phyloP scores from a whole-genome alignment of 805 yeast genomes.

The Schizosaccharomyces osmophilus region DNA sequence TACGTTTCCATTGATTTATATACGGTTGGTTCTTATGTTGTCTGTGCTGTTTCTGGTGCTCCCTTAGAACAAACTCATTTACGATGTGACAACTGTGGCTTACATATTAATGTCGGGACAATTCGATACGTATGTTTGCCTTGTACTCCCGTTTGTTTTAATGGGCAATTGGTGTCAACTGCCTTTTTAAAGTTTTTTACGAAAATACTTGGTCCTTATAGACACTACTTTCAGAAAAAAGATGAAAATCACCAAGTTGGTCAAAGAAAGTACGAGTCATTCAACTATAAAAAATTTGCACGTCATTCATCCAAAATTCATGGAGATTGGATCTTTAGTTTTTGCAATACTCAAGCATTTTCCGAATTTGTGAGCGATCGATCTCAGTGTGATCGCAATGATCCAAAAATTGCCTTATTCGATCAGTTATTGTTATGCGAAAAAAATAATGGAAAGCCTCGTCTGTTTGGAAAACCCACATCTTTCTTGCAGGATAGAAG shows the following conservation, averaged over 20 bases:
- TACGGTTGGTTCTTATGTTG: background rate
- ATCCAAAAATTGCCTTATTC: slow-evolving; percentile 3
- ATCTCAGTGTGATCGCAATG: slow-evolving; percentile 1
- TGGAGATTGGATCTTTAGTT: slow-evolving; percentile 5
- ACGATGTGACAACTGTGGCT: background rate
- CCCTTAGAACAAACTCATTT: background rate
- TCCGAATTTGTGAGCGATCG: slow-evolving; percentile 7
- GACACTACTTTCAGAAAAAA: slow-evolving; percentile 1
- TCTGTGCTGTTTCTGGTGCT: slow-evolving; percentile 1
- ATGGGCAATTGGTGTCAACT: slow-evolving; percentile 5
- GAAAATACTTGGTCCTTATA: slow-evolving; percentile 4
- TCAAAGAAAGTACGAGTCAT: background rate
- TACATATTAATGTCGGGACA: slow-evolving; percentile 3
- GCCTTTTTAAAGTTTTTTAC: slow-evolving; percentile 6
- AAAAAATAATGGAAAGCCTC: slow-evolving; percentile 3
- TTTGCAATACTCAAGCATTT: slow-evolving; percentile 7
- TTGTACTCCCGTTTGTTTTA: slow-evolving; percentile 7
- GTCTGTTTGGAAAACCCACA: slow-evolving; percentile 5
- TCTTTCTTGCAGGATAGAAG: background rate
- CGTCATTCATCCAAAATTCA: slow-evolving; percentile 5
- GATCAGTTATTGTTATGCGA: background rate
- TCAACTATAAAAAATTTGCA: slow-evolving; percentile 2
- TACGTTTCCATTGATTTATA: background rate
- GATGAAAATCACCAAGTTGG: background rate
- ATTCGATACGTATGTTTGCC: slow-evolving; percentile 4